phyloP scores from a whole-genome alignment of 2,329 filamentous ascomycete species.

The Penicillium sp. region DNA sequence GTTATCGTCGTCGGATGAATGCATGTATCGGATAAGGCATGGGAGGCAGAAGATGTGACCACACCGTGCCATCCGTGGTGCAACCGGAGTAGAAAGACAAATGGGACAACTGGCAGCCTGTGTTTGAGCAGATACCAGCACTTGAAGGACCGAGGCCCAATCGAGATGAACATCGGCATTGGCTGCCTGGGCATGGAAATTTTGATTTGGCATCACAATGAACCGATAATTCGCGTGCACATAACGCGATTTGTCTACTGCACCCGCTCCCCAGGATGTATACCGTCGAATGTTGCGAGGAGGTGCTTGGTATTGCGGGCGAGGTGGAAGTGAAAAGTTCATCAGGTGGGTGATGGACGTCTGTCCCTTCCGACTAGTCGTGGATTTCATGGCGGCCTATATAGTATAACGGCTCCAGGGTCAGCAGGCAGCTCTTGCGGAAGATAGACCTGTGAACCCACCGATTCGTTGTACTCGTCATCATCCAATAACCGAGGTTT shows the following conservation, averaged over 20 bases:
- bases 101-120: constrained; percentile 91
- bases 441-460: constrained; percentile 46
- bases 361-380: constrained; percentile 78
- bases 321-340: constrained; percentile 80
- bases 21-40: constrained; percentile 94
- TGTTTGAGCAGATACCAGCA: constrained; percentile 85
- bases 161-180: constrained; percentile 89
- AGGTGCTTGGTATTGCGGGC: constrained; percentile 61
- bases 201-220: constrained; percentile 78
- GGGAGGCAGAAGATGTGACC: constrained; percentile 96
- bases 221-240: constrained; percentile 98
- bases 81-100: constrained; percentile 87
- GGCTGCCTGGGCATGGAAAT: constrained; percentile 75
- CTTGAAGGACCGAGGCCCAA: constrained; percentile 87
- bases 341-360: constrained; percentile 96
- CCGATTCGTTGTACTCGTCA: constrained; percentile 79
- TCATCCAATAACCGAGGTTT: constrained; percentile 74
- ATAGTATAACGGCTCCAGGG: constrained; percentile 10
- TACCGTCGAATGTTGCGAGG: constrained; percentile 65
- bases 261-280: constrained; percentile 78
- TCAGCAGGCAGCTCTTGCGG: constrained; percentile 17
- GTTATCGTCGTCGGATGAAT: constrained; percentile 72
- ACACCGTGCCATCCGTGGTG: constrained; percentile 93
- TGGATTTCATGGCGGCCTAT: constrained; percentile 62
- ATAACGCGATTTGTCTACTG: constrained; percentile 85